Evolutionary conservation across 768 basidiomycete genomes (phyloP).

Genomic region (Tulasnella sp.): DNA sequence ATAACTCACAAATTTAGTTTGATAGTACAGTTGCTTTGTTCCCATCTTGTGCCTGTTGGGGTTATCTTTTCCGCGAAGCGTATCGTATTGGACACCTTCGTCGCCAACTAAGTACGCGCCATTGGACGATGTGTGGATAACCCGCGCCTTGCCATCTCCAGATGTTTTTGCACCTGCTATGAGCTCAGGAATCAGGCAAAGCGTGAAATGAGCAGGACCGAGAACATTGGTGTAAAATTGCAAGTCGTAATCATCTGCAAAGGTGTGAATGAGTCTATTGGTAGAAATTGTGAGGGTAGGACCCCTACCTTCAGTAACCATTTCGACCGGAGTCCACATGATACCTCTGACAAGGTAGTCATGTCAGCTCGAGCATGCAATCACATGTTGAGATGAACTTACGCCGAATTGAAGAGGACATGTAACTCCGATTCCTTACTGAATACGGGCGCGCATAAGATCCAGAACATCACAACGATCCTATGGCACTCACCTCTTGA

Average conservation of each 20-base stretch:
- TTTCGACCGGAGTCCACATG: constrained; percentile 16
- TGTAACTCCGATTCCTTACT: constrained; percentile 17
- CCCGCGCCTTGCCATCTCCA: constrained; percentile 13
- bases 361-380: not conserved
- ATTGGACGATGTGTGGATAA: constrained; percentile 9
- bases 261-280: no score
- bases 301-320: constrained; percentile 14
- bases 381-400: not conserved
- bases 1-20: constrained; percentile 35
- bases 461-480: not conserved
- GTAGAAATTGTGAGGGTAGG: not conserved
- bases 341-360: constrained; percentile 14
- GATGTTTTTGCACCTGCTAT: constrained; percentile 8
- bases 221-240: constrained; percentile 15
- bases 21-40: not conserved
- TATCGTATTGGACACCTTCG: constrained; percentile 29
- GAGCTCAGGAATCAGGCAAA: constrained; percentile 5
- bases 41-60: constrained; percentile 1
- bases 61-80: constrained; percentile 27
- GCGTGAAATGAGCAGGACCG: constrained; percentile 13
- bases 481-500: constrained; percentile 12
- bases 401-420: constrained; percentile 19
- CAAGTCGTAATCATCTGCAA: constrained; percentile 11
- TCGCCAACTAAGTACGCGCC: constrained; percentile 1
- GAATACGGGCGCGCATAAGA: no score